Evolutionary conservation across 1,139 yeast species (phyloP), one percentile per base, ranked within the genome.

Genomic region (Geotrichum candidum): DNA sequence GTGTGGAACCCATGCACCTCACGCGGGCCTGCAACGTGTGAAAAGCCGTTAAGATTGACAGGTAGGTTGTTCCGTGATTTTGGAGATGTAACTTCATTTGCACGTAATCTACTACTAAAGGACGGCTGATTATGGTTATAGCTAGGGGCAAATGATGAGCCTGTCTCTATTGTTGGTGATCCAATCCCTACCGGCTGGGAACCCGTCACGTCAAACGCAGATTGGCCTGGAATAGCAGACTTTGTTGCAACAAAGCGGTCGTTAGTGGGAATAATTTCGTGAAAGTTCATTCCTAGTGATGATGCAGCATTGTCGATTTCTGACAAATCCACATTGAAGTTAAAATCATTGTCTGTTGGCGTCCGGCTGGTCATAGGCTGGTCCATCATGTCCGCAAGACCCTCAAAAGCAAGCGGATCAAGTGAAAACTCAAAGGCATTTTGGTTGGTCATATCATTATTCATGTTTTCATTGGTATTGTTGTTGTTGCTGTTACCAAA

Each of bases 341-440:
- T 50, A 57, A 57, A 57, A 46, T 57, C 58, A 4, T 33, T 33
- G 11, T 48, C 57, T 38, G 59, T 23, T 15, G 59, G 56, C 7
- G 50, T 23, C 3, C 52, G 15, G 46, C 46, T 7, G 7, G 55
- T 27, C 45, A 57, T 13, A 6, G 61, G 57, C 35, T 53, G 61
- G 38, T 53, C 57, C 18, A 56, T 22, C 25, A 53, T 54, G 35
- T 60, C 60, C 18, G 68, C 65, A 25, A 71, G 65, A 25, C 74
- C 74, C 59, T 71, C 74, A 35, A 70, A 63, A n/a, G 73, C 73
- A 56, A 71, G 62, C 25, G 74, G 74, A 58, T 71, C 74, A 38
- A 71, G 63, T 22, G 67, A 65, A 64, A 71, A 71, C 61, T 71
- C 69, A 59, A 71, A 71, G 38, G 67, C 72, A 54, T 65, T 67